Evolutionary conservation across 495 filamentous ascomycete genomes (phyloP), one percentile per base, ranked within the genome.

Genomic region (Penicillium manginii): DNA sequence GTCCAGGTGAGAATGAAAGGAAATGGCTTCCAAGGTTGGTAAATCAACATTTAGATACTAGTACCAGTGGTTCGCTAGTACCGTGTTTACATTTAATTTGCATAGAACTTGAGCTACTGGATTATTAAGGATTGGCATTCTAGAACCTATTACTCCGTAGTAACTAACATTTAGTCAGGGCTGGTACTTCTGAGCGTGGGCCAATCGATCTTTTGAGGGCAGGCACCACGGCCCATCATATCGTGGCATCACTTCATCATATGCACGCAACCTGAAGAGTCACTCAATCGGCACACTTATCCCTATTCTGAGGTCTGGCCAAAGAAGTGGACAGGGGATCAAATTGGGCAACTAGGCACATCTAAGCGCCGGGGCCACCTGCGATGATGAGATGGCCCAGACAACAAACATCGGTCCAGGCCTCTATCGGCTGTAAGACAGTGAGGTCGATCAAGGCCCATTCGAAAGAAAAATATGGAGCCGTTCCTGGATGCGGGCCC

Each of bases 401-500:
- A 19, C 11, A 22, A 14, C 45, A 47, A n/a, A 29, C 42, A 47
- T 26, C 45, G 45, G 45, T 47, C 45, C 45, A 47, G 45, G 45
- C 45, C 45, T 47, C 45, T 47, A 21, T 47, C 19, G 45, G 10
- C 45, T 47, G 43, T 18, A 47, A 47, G 45, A 47, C 19, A 26
- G 18, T 47, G 10, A 23, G 45, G 45, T 26, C 45, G 45, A 47
- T 47, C 45, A 29, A 47, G 45, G 45, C 22, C 50, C 18, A 26
- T 40, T 51, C 31, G 17, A 47, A 47, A 47, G 45, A 26, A 26
- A 47, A 47, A 29, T 29, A 29, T 47, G 45, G 45, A 47, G 8
- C 45, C 45, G 45, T 47, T 47, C 45, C 45, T 47, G 45, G 45
- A 26, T 47, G 45, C 45, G 45, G 45, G 45, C 45, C 26, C 45